Evolutionary conservation across 345 rosid species (phyloP).

Genomic region (Camelina neglecta): DNA sequence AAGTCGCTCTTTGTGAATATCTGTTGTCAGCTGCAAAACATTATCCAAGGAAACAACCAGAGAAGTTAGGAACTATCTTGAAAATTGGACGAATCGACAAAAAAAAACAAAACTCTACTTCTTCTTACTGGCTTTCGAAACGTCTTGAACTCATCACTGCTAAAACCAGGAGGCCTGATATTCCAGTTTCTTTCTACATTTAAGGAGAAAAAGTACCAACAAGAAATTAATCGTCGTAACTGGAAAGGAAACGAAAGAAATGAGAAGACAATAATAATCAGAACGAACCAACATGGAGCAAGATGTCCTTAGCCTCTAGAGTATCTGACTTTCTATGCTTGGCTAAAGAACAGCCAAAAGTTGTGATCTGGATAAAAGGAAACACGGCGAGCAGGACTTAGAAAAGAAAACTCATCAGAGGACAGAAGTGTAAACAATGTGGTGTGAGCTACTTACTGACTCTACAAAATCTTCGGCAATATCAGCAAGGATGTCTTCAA

Average conservation of each 20-base stretch:
- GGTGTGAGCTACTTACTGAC: conserved; percentile 64
- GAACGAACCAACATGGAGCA: conserved; percentile 88
- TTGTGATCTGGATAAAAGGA: conserved; percentile 62
- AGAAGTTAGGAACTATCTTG: conserved; percentile 12
- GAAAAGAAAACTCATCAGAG: conserved; percentile 9
- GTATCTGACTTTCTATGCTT: conserved; percentile 93
- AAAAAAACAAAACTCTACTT: background rate
- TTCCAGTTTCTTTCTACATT: conserved; percentile 89
- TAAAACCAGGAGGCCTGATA: conserved; percentile 86
- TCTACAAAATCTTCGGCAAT: conserved; percentile 96
- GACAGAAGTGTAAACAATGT: conserved; percentile 12
- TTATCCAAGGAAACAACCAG: conserved; percentile 27
- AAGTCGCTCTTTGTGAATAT: conserved; percentile 88
- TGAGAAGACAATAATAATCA: conserved; percentile 22
- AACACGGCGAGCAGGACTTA: conserved; percentile 29
- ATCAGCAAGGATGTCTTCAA: conserved; percentile 91
- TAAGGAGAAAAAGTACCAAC: conserved; percentile 34
- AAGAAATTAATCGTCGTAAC: conserved; percentile 15
- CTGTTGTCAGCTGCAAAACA: conserved; percentile 67
- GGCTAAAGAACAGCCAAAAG: conserved; percentile 96
- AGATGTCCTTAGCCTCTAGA: conserved; percentile 95
- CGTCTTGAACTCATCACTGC: conserved; percentile 88
- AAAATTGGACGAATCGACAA: conserved; percentile 3
- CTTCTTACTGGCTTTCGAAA: conserved; percentile 74
- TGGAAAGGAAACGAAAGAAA: conserved; percentile 24